Evolutionary conservation across 805 yeast genomes (phyloP), one percentile per base, ranked within the genome.

Genomic region (Huiozyma naganishii): DNA sequence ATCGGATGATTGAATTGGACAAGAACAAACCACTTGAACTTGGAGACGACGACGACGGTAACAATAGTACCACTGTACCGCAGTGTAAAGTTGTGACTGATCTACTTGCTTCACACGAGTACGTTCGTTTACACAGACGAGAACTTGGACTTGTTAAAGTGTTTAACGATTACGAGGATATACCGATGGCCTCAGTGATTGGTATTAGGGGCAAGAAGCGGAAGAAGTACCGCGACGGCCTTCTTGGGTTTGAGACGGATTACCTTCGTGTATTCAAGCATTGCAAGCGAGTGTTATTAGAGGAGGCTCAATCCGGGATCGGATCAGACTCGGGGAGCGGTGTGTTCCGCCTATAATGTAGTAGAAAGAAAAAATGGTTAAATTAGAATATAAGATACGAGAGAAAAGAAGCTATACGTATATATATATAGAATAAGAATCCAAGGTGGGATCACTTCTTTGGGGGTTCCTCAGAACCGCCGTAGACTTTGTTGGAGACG

Each of bases 401-500:
- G 23, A 17, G 23, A 17, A 17, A 17, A 17, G 23, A 17, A 17
- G 23, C 23, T 17, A 17, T 17, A 17, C 23, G 23, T 17, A 17
- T 17, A 4, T 17, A 17, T 17, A 17, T 17, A 17, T 17, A 17
- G 23, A 17, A 17, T n/a, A n/a, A n/a, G n/a, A n/a, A n/a, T n/a
- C n/a, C n/a, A n/a, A n/a, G n/a, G n/a, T n/a, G n/a, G 23, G 23
- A 17, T 17, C 23, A 17, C 23, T 17, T 17, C 23, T 17, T 17
- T 17, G 23, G 23, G 23, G 23, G 23, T 17, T 17, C 33, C 9
- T 72, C 69, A 5, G 44, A 27, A 48, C 82, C 79, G 60, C 83
- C 83, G 52, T 76, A 64, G 40, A 74, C 64, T 36, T 70, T 70
- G 44, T 69, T 64, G 33, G 78, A 70, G 36, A 76, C 72, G 52